Conservation (phyloP, 1,139 yeast species). For the Diutina neorugosa region DNA sequence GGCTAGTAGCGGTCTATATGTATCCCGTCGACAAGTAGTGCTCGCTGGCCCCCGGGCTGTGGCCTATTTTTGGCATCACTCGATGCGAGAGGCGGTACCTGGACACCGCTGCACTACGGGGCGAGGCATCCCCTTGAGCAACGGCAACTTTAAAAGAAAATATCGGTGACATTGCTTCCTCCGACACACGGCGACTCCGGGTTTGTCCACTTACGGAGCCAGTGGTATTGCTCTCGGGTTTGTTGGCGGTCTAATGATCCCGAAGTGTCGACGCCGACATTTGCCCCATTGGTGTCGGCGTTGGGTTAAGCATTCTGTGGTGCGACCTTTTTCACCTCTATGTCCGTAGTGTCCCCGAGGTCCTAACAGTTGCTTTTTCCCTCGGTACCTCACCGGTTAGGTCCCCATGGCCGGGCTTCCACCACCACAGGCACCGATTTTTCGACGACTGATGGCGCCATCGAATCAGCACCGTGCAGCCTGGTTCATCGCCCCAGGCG, state of each 20-base stretch:
- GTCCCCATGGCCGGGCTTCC: not conserved
- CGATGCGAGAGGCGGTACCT: not conserved
- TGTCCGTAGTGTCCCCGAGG: not conserved
- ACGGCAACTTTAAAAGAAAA: not conserved
- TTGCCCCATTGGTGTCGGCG: not conserved
- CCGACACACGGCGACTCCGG: not conserved
- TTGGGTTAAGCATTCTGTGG: not conserved
- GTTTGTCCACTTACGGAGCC: not conserved
- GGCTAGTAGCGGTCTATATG: not conserved
- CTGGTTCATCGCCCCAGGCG: too few relatives aligned
- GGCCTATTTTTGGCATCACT: not conserved
- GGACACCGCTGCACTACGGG: not conserved
- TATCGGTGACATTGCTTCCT: not conserved
- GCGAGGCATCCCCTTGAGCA: not conserved
- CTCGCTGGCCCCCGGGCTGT: not conserved
- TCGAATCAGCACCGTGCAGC: not conserved
- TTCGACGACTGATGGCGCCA: not conserved
- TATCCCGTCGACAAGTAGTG: not conserved
- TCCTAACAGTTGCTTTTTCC: not conserved
- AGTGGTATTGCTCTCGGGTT: not conserved
- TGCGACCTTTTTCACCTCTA: not conserved
- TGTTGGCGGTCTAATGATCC: too few relatives aligned
- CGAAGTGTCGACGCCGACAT: not conserved
- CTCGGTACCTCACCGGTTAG: not conserved
- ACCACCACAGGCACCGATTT: not conserved